phyloP scores from a whole-genome alignment of 306 rosid species.

The Lathyrus sativus region DNA sequence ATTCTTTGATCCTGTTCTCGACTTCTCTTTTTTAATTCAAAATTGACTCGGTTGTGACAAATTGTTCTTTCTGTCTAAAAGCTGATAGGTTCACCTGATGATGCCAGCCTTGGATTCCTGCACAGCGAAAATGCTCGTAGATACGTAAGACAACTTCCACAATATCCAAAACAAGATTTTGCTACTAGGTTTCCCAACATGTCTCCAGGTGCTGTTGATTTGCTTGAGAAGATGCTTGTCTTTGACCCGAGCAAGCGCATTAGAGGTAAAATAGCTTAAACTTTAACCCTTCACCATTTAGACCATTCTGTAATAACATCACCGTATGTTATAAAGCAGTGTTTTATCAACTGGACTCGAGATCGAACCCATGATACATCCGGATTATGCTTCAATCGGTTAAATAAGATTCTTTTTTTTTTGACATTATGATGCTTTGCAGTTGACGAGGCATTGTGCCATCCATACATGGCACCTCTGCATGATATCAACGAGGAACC shows the following conservation, averaged over 20 bases:
- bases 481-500: slow-evolving; percentile 96
- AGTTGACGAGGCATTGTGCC: slow-evolving; percentile 93
- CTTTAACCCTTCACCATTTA: background rate
- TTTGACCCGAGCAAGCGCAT: too few relatives aligned
- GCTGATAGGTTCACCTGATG: slow-evolving; percentile 98
- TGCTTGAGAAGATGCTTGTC: slow-evolving; percentile 94
- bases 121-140: slow-evolving; percentile 88
- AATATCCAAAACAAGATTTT: slow-evolving; percentile 69
- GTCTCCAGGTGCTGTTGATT: slow-evolving; percentile 82
- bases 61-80: slow-evolving; percentile 44
- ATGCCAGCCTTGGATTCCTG: slow-evolving; percentile 87
- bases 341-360: background rate
- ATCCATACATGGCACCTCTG: slow-evolving; percentile 92
- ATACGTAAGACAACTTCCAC: slow-evolving; percentile 87
- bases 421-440: slow-evolving; percentile 42
- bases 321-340: background rate
- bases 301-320: slow-evolving; percentile 2
- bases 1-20: slow-evolving; percentile 17
- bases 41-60: slow-evolving; percentile 19
- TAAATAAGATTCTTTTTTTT: slow-evolving; percentile 6
- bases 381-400: background rate
- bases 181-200: slow-evolving; percentile 66
- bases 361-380: too few relatives aligned
- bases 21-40: slow-evolving; percentile 6
- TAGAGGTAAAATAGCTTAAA: slow-evolving; percentile 58